Evolutionary conservation across 2,329 filamentous ascomycete genomes (phyloP), one percentile per base, ranked within the genome.

Genomic region (Sphaerulina vaccinii): DNA sequence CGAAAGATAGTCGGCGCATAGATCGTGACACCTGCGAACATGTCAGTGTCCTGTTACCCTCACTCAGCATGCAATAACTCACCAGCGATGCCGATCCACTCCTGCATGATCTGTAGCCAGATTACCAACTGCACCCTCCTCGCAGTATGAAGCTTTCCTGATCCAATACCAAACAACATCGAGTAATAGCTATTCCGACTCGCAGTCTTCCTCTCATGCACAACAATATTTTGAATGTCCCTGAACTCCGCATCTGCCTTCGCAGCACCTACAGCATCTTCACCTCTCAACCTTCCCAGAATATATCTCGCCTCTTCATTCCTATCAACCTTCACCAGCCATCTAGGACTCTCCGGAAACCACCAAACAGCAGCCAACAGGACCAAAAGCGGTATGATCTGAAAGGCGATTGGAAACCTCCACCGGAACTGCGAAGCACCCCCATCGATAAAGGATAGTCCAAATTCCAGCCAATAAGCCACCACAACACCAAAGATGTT

Each of bases 271-370:
- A 62, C 79, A 0, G 46, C 54, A 22, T 65, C 61, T 33, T 65
- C 79, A 1, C 86, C 86, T 35, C 86, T 82, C 0, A 89, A 75
- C 10, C 84, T 75, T 1, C 60, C 61, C 0, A 90, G 75, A 40
- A 90, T 79, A 55, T 81, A 86, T 9, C 78, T 78, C 0, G 84
- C 85, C 65, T 89, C 86, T 0, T 87, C 79, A 29, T 84, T 76
- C 0, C 84, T 78, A 0, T 83, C 84, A 5, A 79, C 79, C 57
- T 87, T 87, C 56, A 81, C 78, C 0, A 88, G 76, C 79, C 81
- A 86, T 1, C 85, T 75, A 0, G 84, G 85, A 0, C 82, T 60
- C 57, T 89, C 86, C 0, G 85, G 86, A 66, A 88, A 84, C 70
- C 86, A 81, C 78, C 82, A 83, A 23, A 86, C 78, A 2, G 74